Base-by-base conservation (phyloP, 2,329 filamentous ascomycete genomes). In the Anthostomella pinea region DNA sequence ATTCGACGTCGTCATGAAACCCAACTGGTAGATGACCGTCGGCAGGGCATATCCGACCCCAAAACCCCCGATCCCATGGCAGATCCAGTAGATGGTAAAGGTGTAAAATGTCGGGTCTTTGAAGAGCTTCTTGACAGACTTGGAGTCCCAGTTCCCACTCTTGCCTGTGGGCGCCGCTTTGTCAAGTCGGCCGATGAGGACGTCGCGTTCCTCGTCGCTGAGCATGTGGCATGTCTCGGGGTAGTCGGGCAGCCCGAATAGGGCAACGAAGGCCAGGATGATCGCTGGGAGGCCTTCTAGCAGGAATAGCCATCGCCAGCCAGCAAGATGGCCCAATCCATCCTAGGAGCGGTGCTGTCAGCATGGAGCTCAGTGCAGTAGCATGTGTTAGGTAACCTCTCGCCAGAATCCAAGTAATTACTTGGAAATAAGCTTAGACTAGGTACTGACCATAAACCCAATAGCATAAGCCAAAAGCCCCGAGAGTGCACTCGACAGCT, bases 11-110 rank as follows among this genome's bases (percentile, higher is more conserved):
- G 55, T 58, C 0, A 64, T 65, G 33, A 68, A 66, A 2, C 65
- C 65, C 3, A 69, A 52, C 34, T 68, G 52, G 27, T 68, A 67
- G 17, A 68, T 64, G 5, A 68, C 65, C 2, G 65, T 67, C 2
- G 66, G 65, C 33, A 68, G 39, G 5, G 60, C 64, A 40, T 64
- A 67, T 6, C 50, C 45, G 5, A 67, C 50, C 2, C 66, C 64
- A 35, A 66, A 68, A 5, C 65, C 65, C 9, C 65, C 65, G 41
- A 68, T 66, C 1, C 63, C 63, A 41, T 68, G 65, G 6, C 55
- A 59, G 28, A 68, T 62, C 64, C 64, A 68, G 41, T 60, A 64
- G 1, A 61, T 21, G 1, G 44, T 49, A 35, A 67, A 67, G 3
- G 60, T 62, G 28, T 63, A 65, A 19, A 64, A 43, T 0, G 63